phyloP scores from a whole-genome alignment of 139 green algal genomes.

The Pycnococcus provasolii region DNA sequence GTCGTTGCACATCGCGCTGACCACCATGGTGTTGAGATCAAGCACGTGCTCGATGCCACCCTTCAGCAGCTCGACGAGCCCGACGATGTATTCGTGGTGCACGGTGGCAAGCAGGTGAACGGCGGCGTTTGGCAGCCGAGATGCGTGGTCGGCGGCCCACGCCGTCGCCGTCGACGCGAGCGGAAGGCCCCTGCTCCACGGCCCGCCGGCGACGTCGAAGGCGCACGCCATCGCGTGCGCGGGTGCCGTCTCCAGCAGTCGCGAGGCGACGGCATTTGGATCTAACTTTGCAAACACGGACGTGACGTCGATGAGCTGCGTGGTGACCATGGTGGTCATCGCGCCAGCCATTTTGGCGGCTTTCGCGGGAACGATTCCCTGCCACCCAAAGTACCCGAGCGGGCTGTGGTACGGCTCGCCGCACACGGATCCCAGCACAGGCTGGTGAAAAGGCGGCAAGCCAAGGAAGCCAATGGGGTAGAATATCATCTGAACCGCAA shows the following conservation, averaged over 20 bases:
- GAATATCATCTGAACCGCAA: conserved; percentile 35
- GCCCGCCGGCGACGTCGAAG: background rate
- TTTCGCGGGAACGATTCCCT: conserved; percentile 36
- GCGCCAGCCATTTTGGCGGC: conserved; percentile 23
- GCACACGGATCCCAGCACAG: conserved; percentile 16
- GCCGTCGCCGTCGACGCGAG: too few species aligned
- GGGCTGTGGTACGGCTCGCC: conserved; percentile 17
- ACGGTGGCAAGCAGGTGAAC: background rate
- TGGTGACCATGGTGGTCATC: conserved; percentile 34
- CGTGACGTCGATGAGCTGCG: conserved; percentile 26
- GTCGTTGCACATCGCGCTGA: conserved; percentile 17
- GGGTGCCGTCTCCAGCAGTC: conserved; percentile 3
- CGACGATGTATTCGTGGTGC: conserved; percentile 3
- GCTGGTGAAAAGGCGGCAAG: background rate
- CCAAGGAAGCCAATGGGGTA: conserved; percentile 25
- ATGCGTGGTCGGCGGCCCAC: too few species aligned
- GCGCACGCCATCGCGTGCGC: background rate
- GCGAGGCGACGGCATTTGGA: conserved; percentile 4
- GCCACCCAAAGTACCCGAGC: conserved; percentile 25
- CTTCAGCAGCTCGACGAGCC: conserved; percentile 13
- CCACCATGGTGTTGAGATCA: conserved; percentile 22
- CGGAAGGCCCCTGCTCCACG: too few species aligned
- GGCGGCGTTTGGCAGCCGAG: too few species aligned
- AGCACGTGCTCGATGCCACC: conserved; percentile 8
- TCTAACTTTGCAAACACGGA: conserved; percentile 22